Evolutionary conservation across 306 rosid species (phyloP), one percentile per base, ranked within the genome.

Genomic region (Delonix regia): DNA sequence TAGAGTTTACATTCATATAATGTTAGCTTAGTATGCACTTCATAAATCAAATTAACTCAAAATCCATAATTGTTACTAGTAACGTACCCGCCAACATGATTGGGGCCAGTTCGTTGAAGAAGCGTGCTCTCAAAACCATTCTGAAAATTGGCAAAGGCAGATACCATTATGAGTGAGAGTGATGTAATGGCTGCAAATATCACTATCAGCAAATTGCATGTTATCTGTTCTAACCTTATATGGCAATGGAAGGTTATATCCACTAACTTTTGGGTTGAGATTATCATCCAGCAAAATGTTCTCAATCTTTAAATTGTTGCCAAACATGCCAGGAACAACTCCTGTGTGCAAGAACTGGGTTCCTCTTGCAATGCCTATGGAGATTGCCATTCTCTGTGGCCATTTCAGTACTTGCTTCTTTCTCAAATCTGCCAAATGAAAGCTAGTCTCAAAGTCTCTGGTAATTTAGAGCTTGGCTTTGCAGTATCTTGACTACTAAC

Each of bases 321-420:
- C 96, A 69, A 74, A 89, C 71, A 92, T 83, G 30, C 91, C 92
- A 12, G 91, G 88, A 15, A 76, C 84, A 55, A 92, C 80, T 36
- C 94, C 90, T 0, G 85, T 84, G 85, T 95, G 99, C 74, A 95
- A 76, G 81, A 84, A 91, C 85, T 90, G 92, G 44, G 93, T 85
- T 75, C 96, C 99, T 65, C 89, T 87, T 11, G 89, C 96, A 49
- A 89, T 74, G 22, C 96, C 91, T 18, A 86, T 87, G 64, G 84
- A 66, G 14, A 95, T 89, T 63, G 86, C 88, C 94, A 95, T 88
- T 86, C 99, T 95, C 71, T 92, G 96, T 34, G 93, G 91, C 99
- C 98, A 95, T 83, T 92, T 95, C 61, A 92, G 82, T 86, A 79
- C 67, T 51, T 92, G 97, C 78, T 78, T 92, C 81, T 78, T 87